phyloP scores from a whole-genome alignment of 2,329 filamentous ascomycete genomes.

The Dothidotthia symphoricarpi region DNA sequence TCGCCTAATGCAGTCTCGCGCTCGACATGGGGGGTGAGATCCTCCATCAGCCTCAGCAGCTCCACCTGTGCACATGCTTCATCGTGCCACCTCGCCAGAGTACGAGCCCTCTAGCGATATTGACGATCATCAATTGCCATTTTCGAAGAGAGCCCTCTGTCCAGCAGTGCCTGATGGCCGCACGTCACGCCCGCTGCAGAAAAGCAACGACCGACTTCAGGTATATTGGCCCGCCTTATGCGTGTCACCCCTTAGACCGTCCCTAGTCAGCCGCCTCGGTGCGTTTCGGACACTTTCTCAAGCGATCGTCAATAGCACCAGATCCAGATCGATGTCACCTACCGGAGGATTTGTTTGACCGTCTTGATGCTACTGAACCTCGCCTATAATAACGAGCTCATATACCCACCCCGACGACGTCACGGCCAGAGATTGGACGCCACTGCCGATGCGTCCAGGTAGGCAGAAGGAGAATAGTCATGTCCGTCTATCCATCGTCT shows the following conservation, averaged over 20 bases:
- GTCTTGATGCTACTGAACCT: constrained; percentile 20
- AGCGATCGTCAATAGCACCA: constrained; percentile 36
- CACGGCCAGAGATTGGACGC: constrained; percentile 21
- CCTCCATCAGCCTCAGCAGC: too few relatives aligned
- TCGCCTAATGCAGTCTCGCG: too few relatives aligned
- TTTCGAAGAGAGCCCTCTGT: too few relatives aligned
- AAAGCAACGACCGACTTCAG: too few relatives aligned
- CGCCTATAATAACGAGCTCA: constrained; percentile 21
- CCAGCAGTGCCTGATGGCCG: too few relatives aligned
- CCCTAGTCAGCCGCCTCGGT: constrained; percentile 10
- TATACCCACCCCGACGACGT: constrained; percentile 11
- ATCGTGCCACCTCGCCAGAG: too few relatives aligned
- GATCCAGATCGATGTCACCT: constrained; percentile 31
- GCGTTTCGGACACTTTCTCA: constrained; percentile 38
- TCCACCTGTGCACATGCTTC: too few relatives aligned
- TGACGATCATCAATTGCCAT: too few relatives aligned
- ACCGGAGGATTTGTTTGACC: constrained; percentile 38
- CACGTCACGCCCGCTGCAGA: not conserved
- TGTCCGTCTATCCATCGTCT: too few relatives aligned
- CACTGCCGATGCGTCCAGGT: constrained; percentile 24
- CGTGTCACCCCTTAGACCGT: not conserved
- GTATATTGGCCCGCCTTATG: too few relatives aligned
- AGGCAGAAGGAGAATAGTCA: constrained; percentile 9
- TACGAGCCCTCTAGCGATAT: too few relatives aligned
- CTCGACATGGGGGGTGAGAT: too few relatives aligned